A percentile compares a stretch with the other conserved stretches of the same genome.
Conservation (phyloP, 768 basidiomycete species). For the Imleria badia region DNA sequence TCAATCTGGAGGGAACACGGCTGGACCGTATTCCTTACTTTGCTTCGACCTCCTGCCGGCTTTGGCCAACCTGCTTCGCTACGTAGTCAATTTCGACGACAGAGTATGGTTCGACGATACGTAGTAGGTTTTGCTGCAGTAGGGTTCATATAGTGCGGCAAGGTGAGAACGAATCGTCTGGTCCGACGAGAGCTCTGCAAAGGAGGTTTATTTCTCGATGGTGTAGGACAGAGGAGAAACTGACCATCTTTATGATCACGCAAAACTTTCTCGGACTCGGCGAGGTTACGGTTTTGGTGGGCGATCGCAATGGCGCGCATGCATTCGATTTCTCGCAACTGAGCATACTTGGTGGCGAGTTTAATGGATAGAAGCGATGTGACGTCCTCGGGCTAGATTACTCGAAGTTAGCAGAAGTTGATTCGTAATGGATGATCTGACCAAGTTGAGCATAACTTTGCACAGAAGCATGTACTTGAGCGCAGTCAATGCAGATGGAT, state of each 20-base stretch:
- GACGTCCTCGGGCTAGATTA: slow-evolving; percentile 85
- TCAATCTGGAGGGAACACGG: slow-evolving; percentile 1
- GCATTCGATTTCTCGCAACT: slow-evolving; percentile 86
- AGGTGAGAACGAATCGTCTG: slow-evolving; percentile 95
- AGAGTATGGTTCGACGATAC: slow-evolving; percentile 95
- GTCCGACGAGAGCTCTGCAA: slow-evolving; percentile 87
- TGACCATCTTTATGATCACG: slow-evolving; percentile 81
- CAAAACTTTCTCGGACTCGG: slow-evolving; percentile 85
- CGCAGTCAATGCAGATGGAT: slow-evolving; percentile 72
- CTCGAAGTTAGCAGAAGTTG: background rate
- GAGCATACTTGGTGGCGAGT: slow-evolving; percentile 83
- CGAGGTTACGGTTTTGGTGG: slow-evolving; percentile 87
- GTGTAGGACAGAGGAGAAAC: slow-evolving; percentile 10
- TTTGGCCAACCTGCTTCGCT: slow-evolving; percentile 83
- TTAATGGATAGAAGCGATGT: slow-evolving; percentile 84
- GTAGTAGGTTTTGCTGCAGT: slow-evolving; percentile 90
- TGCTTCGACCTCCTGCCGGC: slow-evolving; percentile 82
- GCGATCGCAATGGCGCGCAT: slow-evolving; percentile 95
- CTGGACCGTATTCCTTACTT: slow-evolving; percentile 55
- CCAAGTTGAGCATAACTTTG: slow-evolving; percentile 96
- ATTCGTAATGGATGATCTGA: slow-evolving; percentile 38
- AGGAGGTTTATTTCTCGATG: background rate
- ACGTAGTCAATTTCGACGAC: slow-evolving; percentile 90
- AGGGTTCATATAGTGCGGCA: slow-evolving; percentile 93
- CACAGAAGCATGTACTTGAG: slow-evolving; percentile 98